phyloP scores from a whole-genome alignment of 2,329 filamentous ascomycete species.

The Rhinocladiella mackenziei region DNA sequence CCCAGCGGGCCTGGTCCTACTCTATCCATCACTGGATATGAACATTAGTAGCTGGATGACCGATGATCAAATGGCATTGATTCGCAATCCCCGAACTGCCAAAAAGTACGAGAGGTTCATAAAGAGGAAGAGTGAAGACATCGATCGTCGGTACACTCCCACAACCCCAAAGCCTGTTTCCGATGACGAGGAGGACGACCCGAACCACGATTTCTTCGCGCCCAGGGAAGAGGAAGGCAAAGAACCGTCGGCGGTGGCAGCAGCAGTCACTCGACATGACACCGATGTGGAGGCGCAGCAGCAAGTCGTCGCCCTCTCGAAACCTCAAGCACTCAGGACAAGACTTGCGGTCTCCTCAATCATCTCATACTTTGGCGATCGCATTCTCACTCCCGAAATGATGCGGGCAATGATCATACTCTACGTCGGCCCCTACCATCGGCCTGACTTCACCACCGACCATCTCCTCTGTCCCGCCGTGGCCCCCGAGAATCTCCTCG shows the following conservation, averaged over 20 bases:
- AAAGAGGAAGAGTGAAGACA: constrained; percentile 76
- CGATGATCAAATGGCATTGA: constrained; percentile 92
- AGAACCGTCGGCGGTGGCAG: constrained; percentile 17
- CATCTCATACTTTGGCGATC: constrained; percentile 97
- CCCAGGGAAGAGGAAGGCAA: constrained; percentile 26
- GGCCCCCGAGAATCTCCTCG: constrained; percentile 77
- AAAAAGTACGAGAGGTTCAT: constrained; percentile 66
- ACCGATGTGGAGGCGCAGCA: constrained; percentile 36
- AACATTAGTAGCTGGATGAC: constrained; percentile 99
- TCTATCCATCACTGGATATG: constrained; percentile 91
- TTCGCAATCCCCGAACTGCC: constrained; percentile 65
- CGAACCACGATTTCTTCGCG: constrained; percentile 33
- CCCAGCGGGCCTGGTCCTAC: constrained; percentile 75
- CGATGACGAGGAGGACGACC: constrained; percentile 54
- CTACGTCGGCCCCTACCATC: constrained; percentile 89
- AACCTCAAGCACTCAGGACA: constrained; percentile 61
- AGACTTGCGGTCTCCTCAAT: constrained; percentile 93
- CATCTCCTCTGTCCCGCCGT: constrained; percentile 86
- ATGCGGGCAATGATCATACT: constrained; percentile 99
- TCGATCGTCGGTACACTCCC: constrained; percentile 58
- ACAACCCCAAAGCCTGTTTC: constrained; percentile 79
- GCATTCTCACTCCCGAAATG: constrained; percentile 93
- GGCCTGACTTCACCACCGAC: constrained; percentile 87
- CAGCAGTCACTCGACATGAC: constrained; percentile 28
- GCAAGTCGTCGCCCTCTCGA: constrained; percentile 35